Evolutionary conservation across 2,329 filamentous ascomycete genomes (phyloP), one percentile per base, ranked within the genome.

Genomic region (Ilyonectria destructans): DNA sequence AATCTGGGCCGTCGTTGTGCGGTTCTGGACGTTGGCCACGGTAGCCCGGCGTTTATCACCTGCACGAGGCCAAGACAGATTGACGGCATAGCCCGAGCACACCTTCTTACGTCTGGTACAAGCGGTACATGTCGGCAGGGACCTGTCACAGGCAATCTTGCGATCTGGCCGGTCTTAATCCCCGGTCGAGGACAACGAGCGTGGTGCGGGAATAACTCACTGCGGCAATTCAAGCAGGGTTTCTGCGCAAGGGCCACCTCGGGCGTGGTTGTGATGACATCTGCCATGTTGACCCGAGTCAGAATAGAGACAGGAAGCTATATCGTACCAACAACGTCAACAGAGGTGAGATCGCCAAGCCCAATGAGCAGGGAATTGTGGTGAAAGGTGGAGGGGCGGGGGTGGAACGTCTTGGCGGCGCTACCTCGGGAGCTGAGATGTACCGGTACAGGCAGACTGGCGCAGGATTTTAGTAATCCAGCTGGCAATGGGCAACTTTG

Each of bases 131-230:
- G 63, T 45, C 0, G 58, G 58, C 19, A 66, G 35, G 43, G 63
- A 45, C 21, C 63, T 61, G 12, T 58, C 58, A 23, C 63, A 66
- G n/a, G 63, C 52, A 21, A 66, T 66, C 46, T 62, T 66, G 52
- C 63, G 51, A 33, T 40, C 52, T 66, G 23, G 17, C n/a, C n/a
- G 37, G 33, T 23, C 13, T 60, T 31, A 62, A 37, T 43, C 7
- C 26, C n/a, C 13, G 6, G 40, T n/a, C 12, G 19, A 23, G n/a
- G 21, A 29, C 4, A 48, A 2, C 29, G 15, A 48, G 29, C 8
- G 26, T n/a, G 12, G 17, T 17, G 23, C 37, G 45, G 52, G 19
- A 26, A 52, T 35, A 26, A 57, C 52, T 52, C 37, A 56, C 58
- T 55, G 45, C 52, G 52, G 63, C 63, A 66, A 51, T 62, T 66